Conservation (phyloP, 495 filamentous ascomycete species). For the Neurospora sp. region DNA sequence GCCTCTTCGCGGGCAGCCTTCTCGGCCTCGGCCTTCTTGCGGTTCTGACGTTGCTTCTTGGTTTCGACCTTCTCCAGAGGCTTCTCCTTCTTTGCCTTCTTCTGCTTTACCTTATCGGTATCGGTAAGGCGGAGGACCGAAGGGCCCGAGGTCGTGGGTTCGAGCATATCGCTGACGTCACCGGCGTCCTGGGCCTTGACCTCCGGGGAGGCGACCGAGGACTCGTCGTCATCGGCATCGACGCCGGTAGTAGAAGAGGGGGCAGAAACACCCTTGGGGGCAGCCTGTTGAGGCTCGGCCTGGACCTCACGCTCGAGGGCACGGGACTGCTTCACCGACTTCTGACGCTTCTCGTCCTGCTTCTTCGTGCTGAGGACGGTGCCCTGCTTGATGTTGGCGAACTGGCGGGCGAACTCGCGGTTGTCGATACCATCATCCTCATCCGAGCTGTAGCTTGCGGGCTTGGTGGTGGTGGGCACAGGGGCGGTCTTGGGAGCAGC, state of each 20-base stretch:
- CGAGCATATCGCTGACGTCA: slow-evolving; percentile 82
- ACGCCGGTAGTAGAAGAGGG: slow-evolving; percentile 66
- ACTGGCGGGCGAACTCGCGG: slow-evolving; percentile 62
- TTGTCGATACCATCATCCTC: slow-evolving; percentile 55
- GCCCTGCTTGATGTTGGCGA: slow-evolving; percentile 56
- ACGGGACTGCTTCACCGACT: slow-evolving; percentile 46
- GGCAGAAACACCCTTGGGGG: slow-evolving; percentile 29
- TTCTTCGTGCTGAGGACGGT: slow-evolving; percentile 47
- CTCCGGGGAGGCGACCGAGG: slow-evolving; percentile 51
- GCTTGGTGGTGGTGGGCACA: slow-evolving; percentile 8
- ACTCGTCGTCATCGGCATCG: slow-evolving; percentile 77
- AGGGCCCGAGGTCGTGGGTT: slow-evolving; percentile 56
- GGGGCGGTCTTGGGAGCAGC: not conserved
- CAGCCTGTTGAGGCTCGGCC: slow-evolving; percentile 5
- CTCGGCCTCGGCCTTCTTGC: slow-evolving; percentile 65
- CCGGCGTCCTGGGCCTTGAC: slow-evolving; percentile 41
- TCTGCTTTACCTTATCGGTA: slow-evolving; percentile 43
- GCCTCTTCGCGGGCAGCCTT: slow-evolving; percentile 61
- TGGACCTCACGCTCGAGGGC: slow-evolving; percentile 32
- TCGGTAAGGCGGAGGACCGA: slow-evolving; percentile 68
- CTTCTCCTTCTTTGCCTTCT: slow-evolving; percentile 55
- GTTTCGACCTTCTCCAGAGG: slow-evolving; percentile 50
- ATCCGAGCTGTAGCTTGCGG: slow-evolving; percentile 31
- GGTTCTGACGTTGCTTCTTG: slow-evolving; percentile 88
- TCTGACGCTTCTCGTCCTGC: slow-evolving; percentile 50